Conservation (phyloP, 768 basidiomycete genomes). For the Lepiota brunneoincarnata region DNA sequence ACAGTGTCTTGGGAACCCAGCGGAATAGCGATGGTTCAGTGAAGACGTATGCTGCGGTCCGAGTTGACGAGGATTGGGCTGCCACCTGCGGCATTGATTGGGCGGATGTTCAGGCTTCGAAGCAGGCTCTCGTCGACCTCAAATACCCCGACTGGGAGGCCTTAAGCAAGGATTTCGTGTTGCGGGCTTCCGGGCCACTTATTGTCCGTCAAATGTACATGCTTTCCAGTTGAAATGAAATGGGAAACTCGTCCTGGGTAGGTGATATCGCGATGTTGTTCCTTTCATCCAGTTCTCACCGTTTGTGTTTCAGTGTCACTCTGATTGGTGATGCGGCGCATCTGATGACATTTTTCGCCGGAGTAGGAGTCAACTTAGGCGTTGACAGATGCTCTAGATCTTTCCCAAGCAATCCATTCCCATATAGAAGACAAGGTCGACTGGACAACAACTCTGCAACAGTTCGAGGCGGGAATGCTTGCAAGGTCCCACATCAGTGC, state of each 20-base stretch:
- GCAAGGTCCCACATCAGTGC: background rate
- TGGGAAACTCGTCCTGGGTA: conserved; percentile 13
- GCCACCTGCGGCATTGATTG: conserved; percentile 11
- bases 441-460: background rate
- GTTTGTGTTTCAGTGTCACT: conserved; percentile 11
- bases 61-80: conserved; percentile 11
- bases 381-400: conserved; percentile 21
- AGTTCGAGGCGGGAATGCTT: conserved; percentile 8
- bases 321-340: conserved; percentile 25
- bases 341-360: conserved; percentile 24
- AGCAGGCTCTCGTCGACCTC: background rate
- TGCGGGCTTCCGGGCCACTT: conserved; percentile 7
- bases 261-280: background rate
- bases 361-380: conserved; percentile 22
- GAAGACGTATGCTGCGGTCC: conserved; percentile 9
- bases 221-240: conserved; percentile 4
- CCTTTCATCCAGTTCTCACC: background rate
- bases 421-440: background rate
- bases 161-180: background rate
- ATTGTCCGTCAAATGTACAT: conserved; percentile 12
- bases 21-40: conserved; percentile 21
- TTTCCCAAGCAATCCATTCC: conserved; percentile 8
- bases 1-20: conserved; percentile 26
- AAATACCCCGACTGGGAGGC: conserved; percentile 4
- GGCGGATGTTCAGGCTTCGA: background rate